Base-by-base conservation (phyloP, 1,284 basidiomycete genomes). In the Wolfiporia cocos region DNA sequence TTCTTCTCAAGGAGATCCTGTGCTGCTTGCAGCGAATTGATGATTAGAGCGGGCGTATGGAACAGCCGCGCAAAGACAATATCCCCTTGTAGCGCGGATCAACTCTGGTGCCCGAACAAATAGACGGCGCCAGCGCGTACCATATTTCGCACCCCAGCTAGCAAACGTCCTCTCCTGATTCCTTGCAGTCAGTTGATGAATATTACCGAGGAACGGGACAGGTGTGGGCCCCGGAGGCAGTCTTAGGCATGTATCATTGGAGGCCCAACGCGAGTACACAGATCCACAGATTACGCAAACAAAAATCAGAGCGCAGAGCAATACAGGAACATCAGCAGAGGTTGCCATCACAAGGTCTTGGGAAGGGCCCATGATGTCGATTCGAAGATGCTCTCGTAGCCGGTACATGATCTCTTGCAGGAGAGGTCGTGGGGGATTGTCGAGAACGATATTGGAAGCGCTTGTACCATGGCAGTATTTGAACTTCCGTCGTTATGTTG, bases 1-100 rank as follows among this genome's bases (percentile, higher is more conserved):
- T 66, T 67, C 52, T 74, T 76, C 50, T 76, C 75, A 14, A 78
- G 60, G 15, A 76, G 58, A 50, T 76, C 74, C 66, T 71, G 73
- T 17, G 71, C 72, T 14, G 67, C 67, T 48, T 70, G 65, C 2
- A 70, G 69, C 3, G 65, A 52, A 46, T 52, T 52, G 14, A 57
- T 38, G 14, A 49, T 42, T 24, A 49, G 22, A 12, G 50, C 40
- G 3, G 54, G 49, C 19, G 43, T 39, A 30, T 23, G 48, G 58
- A 45, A 48, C 62, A 70, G 58, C 24, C 71, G 66, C 9, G 71
- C 63, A 46, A 44, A 63, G 21, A 62, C 53, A 28, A 66, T 47
- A 28, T 63, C 59, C 20, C 63, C 62, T 64, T 18, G 44, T 46
- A 63, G 62, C 28, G 65, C 53, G 36, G 63, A 61, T 26, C 57